A percentile compares a stretch with the other conserved stretches of the same genome.
Evolutionary conservation across 73 alveolate species (phyloP).

Genomic region (Paramecium tetraurelia): DNA sequence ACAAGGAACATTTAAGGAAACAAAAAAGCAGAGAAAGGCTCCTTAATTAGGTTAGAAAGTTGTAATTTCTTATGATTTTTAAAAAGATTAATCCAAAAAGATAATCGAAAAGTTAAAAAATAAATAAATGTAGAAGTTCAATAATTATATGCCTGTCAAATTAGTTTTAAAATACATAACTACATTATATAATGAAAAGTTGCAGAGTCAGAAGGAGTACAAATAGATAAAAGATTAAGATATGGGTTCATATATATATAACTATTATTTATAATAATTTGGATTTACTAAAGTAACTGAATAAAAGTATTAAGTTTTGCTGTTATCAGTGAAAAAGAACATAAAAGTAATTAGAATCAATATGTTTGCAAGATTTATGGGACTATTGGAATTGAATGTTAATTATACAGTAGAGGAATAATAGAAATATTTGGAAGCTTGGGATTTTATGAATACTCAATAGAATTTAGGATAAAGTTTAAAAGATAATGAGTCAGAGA

Average conservation of each 20-base stretch:
- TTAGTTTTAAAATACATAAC: conserved; percentile 51
- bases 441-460: conserved; percentile 18
- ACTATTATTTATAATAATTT: conserved; percentile 14
- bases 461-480: background rate
- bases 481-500: background rate
- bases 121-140: conserved; percentile 33
- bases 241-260: conserved; percentile 38
- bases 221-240: conserved; percentile 28
- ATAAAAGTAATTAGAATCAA: conserved; percentile 39
- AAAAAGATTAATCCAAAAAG: conserved; percentile 13
- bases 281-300: background rate
- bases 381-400: background rate
- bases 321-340: background rate
- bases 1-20: background rate
- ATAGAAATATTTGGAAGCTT: conserved; percentile 47
- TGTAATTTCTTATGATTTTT: conserved; percentile 26
- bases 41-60: conserved; percentile 30
- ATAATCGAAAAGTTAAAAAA: conserved; percentile 44
- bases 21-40: background rate
- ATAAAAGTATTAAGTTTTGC: background rate
- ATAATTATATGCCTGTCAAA: conserved; percentile 50
- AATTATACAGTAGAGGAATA: conserved; percentile 47
- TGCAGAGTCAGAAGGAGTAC: conserved; percentile 16
- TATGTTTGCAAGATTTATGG: conserved; percentile 47
- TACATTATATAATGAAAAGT: conserved; percentile 29